These are phyloP conservation scores for Erythrophleum fordii DNA, from an alignment of 306 rosid genomes.

Conservation along the genomic window DNA sequence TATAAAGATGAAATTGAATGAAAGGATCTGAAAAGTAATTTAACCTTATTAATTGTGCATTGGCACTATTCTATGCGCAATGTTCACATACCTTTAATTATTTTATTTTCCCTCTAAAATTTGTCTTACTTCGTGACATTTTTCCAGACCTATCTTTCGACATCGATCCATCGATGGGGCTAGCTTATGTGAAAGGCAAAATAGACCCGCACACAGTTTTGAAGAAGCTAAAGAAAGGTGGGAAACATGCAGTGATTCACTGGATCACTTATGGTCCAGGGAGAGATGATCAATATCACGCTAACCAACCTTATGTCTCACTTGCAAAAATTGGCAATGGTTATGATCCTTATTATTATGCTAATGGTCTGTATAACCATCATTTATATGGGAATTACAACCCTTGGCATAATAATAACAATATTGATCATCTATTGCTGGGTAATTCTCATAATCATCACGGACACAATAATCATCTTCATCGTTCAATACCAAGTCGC, in stretches of 20 bases:
- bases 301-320: neutral
- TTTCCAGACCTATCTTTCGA: constrained; percentile 8
- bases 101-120: neutral
- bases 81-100: neutral
- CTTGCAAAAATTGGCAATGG: neutral
- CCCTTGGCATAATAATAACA: neutral
- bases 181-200: constrained; percentile 30
- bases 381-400: neutral
- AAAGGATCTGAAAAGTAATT: neutral
- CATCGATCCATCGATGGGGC: constrained; percentile 4
- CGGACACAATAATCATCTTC: neutral
- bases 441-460: neutral
- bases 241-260: constrained; percentile 27
- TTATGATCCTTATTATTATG: constrained; percentile 14
- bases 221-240: constrained; percentile 18
- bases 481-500: neutral
- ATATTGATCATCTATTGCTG: neutral
- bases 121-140: neutral
- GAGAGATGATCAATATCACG: neutral
- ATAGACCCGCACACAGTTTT: constrained; percentile 9
- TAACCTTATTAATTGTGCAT: neutral
- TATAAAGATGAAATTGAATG: too few relatives aligned
- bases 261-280: constrained; percentile 21
- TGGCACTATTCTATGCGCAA: neutral
- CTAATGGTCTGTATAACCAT: neutral